Evolutionary conservation across 495 filamentous ascomycete species (phyloP).

Genomic region (Aspergillus funiculosus): DNA sequence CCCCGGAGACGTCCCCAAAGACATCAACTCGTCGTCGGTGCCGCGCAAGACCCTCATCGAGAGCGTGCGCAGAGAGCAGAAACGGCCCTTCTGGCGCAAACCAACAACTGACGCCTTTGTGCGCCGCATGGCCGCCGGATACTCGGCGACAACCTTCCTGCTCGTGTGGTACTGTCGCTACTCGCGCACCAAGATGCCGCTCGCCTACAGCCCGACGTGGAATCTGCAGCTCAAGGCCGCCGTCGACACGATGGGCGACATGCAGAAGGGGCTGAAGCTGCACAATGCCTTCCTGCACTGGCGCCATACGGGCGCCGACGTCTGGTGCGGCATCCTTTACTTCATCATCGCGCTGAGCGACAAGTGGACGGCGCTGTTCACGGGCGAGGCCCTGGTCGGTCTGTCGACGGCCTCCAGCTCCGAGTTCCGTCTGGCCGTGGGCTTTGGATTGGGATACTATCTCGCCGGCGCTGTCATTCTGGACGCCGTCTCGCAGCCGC

Average conservation of each 20-base stretch:
- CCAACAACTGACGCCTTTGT: slow-evolving; percentile 10
- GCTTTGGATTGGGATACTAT: slow-evolving; percentile 15
- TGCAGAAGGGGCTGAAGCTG: slow-evolving; percentile 16
- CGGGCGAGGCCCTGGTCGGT: slow-evolving; percentile 14
- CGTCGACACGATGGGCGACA: slow-evolving; percentile 16
- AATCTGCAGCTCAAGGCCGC: slow-evolving; percentile 18
- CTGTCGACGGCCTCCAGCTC: slow-evolving; percentile 13
- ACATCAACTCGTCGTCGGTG: slow-evolving; percentile 4
- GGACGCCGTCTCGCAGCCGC: slow-evolving; percentile 16
- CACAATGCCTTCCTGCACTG: slow-evolving; percentile 17
- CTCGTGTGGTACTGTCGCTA: slow-evolving; percentile 18
- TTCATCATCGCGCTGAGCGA: slow-evolving; percentile 15
- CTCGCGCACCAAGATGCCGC: slow-evolving; percentile 14
- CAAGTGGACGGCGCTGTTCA: slow-evolving; percentile 15
- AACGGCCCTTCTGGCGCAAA: slow-evolving; percentile 9
- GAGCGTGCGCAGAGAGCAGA: slow-evolving; percentile 5
- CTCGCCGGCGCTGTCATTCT: slow-evolving; percentile 16
- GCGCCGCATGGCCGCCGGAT: slow-evolving; percentile 11
- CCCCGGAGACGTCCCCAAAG: slow-evolving; percentile 1
- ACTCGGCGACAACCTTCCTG: slow-evolving; percentile 13
- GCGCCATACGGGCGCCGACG: slow-evolving; percentile 16
- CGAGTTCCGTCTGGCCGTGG: slow-evolving; percentile 13
- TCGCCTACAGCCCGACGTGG: slow-evolving; percentile 16
- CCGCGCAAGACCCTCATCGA: slow-evolving; percentile 14
- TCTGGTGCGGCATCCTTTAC: slow-evolving; percentile 19